phyloP scores from a whole-genome alignment of 768 basidiomycete species.

The Fomitopsis serialis region DNA sequence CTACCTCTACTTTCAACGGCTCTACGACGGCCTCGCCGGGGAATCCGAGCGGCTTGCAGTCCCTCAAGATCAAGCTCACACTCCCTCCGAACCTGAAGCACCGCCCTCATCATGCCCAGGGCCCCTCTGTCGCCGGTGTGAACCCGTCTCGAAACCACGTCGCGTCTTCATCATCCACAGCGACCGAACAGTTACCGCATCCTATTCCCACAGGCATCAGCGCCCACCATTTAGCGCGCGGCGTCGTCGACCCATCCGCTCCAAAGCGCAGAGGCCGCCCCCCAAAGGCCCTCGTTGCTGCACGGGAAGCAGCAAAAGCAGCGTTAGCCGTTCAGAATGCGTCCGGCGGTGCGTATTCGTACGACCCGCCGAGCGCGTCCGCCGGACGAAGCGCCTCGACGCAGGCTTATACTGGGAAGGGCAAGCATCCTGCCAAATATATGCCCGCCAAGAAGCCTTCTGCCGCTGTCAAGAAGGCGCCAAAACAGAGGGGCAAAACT shows the following conservation, averaged over 20 bases:
- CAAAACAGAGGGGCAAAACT: constrained; percentile 29
- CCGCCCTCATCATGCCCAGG: constrained; percentile 12
- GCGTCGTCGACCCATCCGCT: constrained; percentile 10
- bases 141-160: background rate
- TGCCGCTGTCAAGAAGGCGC: constrained; percentile 14
- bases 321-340: constrained; percentile 3
- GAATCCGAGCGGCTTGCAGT: constrained; percentile 23
- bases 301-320: constrained; percentile 27
- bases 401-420: background rate
- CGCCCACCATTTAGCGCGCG: constrained; percentile 7
- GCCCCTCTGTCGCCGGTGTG: background rate
- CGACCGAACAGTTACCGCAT: constrained; percentile 25
- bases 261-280: constrained; percentile 55
- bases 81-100: constrained; percentile 46
- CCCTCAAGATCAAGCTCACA: constrained; percentile 72
- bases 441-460: constrained; percentile 26
- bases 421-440: background rate
- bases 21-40: constrained; percentile 25
- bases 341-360: background rate
- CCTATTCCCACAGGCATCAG: constrained; percentile 14
- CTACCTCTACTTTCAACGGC: constrained; percentile 32
- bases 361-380: background rate
- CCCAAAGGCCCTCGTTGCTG: constrained; percentile 39
- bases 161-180: constrained; percentile 7
- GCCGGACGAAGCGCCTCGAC: background rate